Conservation (phyloP, 2,329 filamentous ascomycete species). For the Verticillium albo-atrum region DNA sequence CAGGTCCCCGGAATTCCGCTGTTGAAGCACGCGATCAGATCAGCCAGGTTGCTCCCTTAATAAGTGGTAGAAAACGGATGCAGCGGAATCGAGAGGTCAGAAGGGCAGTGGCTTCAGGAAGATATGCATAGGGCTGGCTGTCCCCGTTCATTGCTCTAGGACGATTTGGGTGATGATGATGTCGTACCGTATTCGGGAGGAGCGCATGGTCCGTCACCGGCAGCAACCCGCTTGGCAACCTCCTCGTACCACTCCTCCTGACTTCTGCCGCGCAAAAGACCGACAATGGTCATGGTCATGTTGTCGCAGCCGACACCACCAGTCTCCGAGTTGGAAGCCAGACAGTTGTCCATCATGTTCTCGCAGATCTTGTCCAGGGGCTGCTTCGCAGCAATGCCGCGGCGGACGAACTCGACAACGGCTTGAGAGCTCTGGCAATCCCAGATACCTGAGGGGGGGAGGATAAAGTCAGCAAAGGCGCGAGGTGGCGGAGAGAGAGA, state of each 20-base stretch:
- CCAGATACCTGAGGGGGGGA: conserved; percentile 76
- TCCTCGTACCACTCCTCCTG: conserved; percentile 99
- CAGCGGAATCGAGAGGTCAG: neutral
- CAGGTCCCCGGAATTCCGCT: conserved; percentile 84
- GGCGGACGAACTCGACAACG: conserved; percentile 92
- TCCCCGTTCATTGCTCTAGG: conserved; percentile 4
- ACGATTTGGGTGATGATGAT: conserved; percentile 12
- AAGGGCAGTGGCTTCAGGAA: neutral
- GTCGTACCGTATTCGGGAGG: conserved; percentile 98
- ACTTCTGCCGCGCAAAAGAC: conserved; percentile 82
- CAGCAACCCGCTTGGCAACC: conserved; percentile 88
- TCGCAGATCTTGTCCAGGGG: conserved; percentile 93
- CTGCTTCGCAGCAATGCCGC: conserved; percentile 95
- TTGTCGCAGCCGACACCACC: conserved; percentile 98
- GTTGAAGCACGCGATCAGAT: conserved; percentile 17
- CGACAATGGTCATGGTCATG: conserved; percentile 96
- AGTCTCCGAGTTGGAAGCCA: conserved; percentile 96
- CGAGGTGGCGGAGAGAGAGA: neutral
- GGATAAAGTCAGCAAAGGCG: conserved; percentile 7
- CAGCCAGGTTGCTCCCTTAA: conserved; percentile 6
- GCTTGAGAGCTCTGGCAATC: conserved; percentile 98
- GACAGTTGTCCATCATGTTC: conserved; percentile 99
- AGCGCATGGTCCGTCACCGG: conserved; percentile 95
- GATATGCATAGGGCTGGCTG: neutral
- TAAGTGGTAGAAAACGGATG: neutral